Evolutionary conservation across 352 stramenopile genomes (phyloP), one percentile per base, ranked within the genome.

Genomic region (Phytophthora megakarya): DNA sequence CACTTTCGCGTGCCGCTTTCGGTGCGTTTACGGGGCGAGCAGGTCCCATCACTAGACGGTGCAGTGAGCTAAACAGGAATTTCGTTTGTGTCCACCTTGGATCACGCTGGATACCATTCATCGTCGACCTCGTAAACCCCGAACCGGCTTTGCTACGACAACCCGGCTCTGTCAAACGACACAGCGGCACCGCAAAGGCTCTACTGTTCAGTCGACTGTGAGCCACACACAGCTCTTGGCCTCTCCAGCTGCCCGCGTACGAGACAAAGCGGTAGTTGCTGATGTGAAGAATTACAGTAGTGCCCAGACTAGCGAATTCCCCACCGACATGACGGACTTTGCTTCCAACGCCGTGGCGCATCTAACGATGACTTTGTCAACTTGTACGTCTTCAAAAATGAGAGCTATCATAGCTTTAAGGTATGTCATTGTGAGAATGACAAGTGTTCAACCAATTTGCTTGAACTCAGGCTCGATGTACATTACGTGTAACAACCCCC

Each of bases 81-180:
- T 71, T 72, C 61, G 22, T 73, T 73, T 73, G 65, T 73, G 65
- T 73, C 50, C 50, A 65, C 65, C 48, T 40, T 40, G 49, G 33
- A 4, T 22, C 30, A 23, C 38, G 49, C 23, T 56, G 54, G 54
- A 65, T 66, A 16, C 30, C 43, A 59, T 65, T 55, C 54, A 65
- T 16, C 38, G 39, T 46, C 40, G 15, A 22, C 46, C 4, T 22
- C 19, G 45, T 67, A 60, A 63, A 18, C 19, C 0, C 18, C 26
- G 44, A 57, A 56, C 60, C 59, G 51, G 44, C 50, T 67, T 61
- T 68, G 60, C 19, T 6, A 19, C 30, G 30, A 9, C 1, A 30
- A 12, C 19, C 43, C 6, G 38, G 42, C 44, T 65, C 16, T 70
- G 62, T 52, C 28, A 62, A 61, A 53, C 49, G 18, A 67, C 47